Conservation (phyloP, 2,329 filamentous ascomycete species). For the Cordyceps cicadae region DNA sequence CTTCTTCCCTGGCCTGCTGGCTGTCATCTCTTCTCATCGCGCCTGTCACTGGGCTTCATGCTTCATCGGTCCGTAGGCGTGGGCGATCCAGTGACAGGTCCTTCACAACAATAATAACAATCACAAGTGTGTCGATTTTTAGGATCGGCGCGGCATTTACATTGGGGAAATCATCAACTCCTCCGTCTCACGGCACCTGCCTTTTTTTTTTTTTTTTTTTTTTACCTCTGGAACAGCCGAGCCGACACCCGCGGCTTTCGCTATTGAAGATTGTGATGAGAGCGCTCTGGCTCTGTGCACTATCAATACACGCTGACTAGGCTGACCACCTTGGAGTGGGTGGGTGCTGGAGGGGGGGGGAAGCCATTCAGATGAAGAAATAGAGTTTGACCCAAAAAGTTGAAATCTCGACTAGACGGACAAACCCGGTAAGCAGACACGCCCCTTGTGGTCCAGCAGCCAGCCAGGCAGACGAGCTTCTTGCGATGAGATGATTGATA, state of each 20-base stretch:
- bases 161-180: neutral
- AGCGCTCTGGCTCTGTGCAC: constrained; percentile 2
- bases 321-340: neutral
- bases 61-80: too few relatives aligned
- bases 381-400: neutral
- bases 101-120: neutral
- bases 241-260: neutral
- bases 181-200: neutral
- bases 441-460: neutral
- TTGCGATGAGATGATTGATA: neutral
- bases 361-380: neutral
- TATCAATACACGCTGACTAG: neutral
- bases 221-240: neutral
- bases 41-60: neutral
- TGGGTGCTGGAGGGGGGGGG: too few relatives aligned
- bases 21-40: neutral
- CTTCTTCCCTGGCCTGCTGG: too few relatives aligned
- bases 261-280: neutral
- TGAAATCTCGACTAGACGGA: constrained; percentile 7
- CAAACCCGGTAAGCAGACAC: constrained; percentile 1
- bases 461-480: neutral
- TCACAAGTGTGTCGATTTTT: neutral
- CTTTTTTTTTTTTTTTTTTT: too few relatives aligned
- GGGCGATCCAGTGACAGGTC: neutral
- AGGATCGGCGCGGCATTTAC: neutral